Conservation (phyloP, 169 alveolate species). For the Plasmodium adleri region DNA sequence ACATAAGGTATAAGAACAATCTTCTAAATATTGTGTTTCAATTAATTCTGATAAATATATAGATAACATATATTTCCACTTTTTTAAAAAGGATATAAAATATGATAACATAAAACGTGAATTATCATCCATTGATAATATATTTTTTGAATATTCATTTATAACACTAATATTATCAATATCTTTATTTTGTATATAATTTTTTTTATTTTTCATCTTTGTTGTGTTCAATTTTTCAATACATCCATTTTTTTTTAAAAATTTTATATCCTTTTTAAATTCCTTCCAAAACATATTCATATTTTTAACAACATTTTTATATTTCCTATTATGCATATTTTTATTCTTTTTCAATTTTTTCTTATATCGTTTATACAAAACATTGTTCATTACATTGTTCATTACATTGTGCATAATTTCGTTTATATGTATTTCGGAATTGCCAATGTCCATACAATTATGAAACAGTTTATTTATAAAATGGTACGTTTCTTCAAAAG, state of each 20-base stretch:
- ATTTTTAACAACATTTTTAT: constrained; percentile 9
- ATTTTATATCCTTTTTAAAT: constrained; percentile 52
- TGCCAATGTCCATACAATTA: constrained; percentile 38
- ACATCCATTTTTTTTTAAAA: constrained; percentile 24
- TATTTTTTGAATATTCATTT: constrained; percentile 1
- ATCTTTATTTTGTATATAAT: neutral
- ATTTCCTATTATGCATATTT: constrained; percentile 9
- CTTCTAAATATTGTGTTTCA: constrained; percentile 27
- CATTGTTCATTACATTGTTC: constrained; percentile 7
- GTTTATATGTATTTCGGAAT: constrained; percentile 22
- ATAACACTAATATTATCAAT: neutral
- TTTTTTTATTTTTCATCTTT: neutral
- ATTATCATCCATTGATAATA: neutral
- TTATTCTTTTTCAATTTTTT: constrained; percentile 31
- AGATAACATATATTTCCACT: constrained; percentile 59
- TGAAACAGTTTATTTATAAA: constrained; percentile 31
- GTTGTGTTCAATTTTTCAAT: neutral
- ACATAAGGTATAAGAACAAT: constrained; percentile 44
- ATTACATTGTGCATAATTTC: constrained; percentile 25
- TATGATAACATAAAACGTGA: constrained; percentile 12
- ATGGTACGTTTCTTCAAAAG: constrained; percentile 49
- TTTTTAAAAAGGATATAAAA: constrained; percentile 31
- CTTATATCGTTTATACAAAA: constrained; percentile 59
- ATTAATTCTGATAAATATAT: constrained; percentile 44
- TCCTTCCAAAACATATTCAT: constrained; percentile 73